Percentiles rank a stretch among this genome's conserved stretches.
Conservation (phyloP, 192 early-diverging fungal genomes). For the Coemansia sp. region DNA sequence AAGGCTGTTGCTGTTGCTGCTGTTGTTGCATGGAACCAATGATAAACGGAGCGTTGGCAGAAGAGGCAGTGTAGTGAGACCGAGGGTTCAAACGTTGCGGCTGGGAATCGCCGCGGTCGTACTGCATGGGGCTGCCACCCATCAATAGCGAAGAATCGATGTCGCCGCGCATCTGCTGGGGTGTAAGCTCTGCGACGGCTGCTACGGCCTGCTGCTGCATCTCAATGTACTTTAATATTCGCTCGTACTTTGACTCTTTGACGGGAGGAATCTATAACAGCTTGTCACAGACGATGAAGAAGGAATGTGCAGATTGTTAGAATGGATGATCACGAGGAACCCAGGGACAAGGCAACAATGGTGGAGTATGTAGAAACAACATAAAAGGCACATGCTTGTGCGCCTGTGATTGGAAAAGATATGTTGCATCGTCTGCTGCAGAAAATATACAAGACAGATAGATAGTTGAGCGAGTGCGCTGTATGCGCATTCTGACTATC, state of each 20-base stretch:
- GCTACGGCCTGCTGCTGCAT: constrained; percentile 52
- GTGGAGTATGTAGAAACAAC: neutral
- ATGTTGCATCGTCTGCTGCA: neutral
- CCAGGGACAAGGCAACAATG: neutral
- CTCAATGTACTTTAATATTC: constrained; percentile 51
- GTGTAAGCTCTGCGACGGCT: constrained; percentile 28
- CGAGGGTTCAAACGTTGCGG: constrained; percentile 1
- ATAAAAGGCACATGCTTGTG: neutral
- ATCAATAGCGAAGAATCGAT: constrained; percentile 47
- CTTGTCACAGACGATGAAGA: neutral
- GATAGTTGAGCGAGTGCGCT: no score
- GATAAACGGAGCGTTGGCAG: neutral
- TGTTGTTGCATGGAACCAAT: neutral
- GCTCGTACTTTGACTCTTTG: constrained; percentile 57
- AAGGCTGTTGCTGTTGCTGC: constrained; percentile 12
- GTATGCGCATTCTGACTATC: no score
- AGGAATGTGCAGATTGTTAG: neutral
- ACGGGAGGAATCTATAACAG: constrained; percentile 46
- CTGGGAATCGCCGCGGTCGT: constrained; percentile 23
- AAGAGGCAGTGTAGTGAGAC: neutral
- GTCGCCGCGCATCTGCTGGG: constrained; percentile 22
- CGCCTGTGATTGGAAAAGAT: neutral
- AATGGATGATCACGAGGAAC: neutral
- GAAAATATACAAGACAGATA: neutral
- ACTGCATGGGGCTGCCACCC: constrained; percentile 29